A percentile compares a stretch with the other conserved stretches of the same genome.
These are phyloP conservation scores for Kluyveromyces marxianus DNA, from an alignment of 1,139 yeast species.

Conservation along the genomic window DNA sequence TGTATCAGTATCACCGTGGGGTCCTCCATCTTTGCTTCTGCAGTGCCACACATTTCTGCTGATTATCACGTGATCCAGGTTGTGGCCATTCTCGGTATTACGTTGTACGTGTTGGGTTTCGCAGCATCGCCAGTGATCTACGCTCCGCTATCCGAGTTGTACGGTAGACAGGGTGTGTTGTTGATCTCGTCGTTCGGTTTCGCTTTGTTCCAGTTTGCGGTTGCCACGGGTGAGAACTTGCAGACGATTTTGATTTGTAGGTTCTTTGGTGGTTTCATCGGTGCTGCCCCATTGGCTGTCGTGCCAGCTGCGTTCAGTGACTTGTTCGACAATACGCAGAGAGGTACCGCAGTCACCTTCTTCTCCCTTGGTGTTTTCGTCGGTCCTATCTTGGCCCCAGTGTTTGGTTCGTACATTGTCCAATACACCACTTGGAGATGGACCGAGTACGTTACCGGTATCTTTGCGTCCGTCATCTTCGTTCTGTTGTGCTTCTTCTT, in stretches of 20 bases:
- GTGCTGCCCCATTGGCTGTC: constrained; percentile 75
- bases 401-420: constrained; percentile 57
- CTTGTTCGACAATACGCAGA: constrained; percentile 47
- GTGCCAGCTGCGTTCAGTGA: constrained; percentile 83
- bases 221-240: constrained; percentile 63
- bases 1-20: constrained; percentile 49
- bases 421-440: constrained; percentile 67
- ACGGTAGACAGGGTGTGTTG: constrained; percentile 59
- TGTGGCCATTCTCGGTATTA: constrained; percentile 57
- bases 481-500: constrained; percentile 38
- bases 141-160: constrained; percentile 75
- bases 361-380: constrained; percentile 62
- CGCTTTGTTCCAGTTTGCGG: constrained; percentile 57
- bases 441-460: constrained; percentile 61
- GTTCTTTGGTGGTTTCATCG: constrained; percentile 67
- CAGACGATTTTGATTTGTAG: constrained; percentile 69
- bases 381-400: constrained; percentile 73
- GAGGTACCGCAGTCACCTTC: constrained; percentile 66
- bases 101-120: constrained; percentile 71
- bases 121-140: constrained; percentile 76
- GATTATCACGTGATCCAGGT: constrained; percentile 46
- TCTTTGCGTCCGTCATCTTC: constrained; percentile 44
- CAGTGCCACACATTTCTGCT: constrained; percentile 35
- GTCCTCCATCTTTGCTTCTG: constrained; percentile 58
- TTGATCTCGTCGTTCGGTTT: constrained; percentile 49